A percentile compares a stretch with the other conserved stretches of the same genome.
These are phyloP conservation scores for Xerocomellus amylosporus DNA, from an alignment of 768 basidiomycete species.

Conservation along the genomic window DNA sequence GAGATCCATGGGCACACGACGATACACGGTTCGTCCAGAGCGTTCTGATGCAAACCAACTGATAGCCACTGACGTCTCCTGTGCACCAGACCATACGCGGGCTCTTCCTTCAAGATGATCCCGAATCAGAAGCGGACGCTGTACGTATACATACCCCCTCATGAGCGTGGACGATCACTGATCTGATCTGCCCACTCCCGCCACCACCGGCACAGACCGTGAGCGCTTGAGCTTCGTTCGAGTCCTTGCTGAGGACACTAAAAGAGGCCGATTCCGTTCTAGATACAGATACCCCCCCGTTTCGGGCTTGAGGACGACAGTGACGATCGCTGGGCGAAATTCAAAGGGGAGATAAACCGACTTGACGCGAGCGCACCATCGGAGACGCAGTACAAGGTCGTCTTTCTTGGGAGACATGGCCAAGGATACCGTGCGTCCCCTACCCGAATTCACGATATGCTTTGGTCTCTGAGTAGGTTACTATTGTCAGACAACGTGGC, in stretches of 20 bases:
- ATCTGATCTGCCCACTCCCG: neutral
- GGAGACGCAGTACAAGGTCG: constrained; percentile 53
- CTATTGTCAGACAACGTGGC: constrained; percentile 67
- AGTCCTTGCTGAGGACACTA: neutral
- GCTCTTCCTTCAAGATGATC: constrained; percentile 23
- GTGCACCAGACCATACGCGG: constrained; percentile 8
- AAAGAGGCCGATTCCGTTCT: neutral
- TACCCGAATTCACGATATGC: neutral
- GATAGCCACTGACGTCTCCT: neutral
- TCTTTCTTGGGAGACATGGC: constrained; percentile 69
- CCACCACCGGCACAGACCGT: constrained; percentile 8
- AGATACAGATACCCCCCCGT: constrained; percentile 60
- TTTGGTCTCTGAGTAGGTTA: constrained; percentile 37
- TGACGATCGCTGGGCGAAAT: constrained; percentile 47
- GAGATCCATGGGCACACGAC: constrained; percentile 9
- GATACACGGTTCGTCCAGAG: constrained; percentile 18
- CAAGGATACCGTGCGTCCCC: constrained; percentile 64
- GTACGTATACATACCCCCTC: constrained; percentile 10
- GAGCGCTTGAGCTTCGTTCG: constrained; percentile 1
- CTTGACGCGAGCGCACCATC: constrained; percentile 43
- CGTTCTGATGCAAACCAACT: neutral
- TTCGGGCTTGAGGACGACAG: constrained; percentile 60
- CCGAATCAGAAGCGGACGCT: neutral
- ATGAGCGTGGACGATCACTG: neutral
- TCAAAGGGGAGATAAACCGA: constrained; percentile 38